phyloP scores from a whole-genome alignment of 208 protist genomes.

The Leishmania braziliensis region DNA sequence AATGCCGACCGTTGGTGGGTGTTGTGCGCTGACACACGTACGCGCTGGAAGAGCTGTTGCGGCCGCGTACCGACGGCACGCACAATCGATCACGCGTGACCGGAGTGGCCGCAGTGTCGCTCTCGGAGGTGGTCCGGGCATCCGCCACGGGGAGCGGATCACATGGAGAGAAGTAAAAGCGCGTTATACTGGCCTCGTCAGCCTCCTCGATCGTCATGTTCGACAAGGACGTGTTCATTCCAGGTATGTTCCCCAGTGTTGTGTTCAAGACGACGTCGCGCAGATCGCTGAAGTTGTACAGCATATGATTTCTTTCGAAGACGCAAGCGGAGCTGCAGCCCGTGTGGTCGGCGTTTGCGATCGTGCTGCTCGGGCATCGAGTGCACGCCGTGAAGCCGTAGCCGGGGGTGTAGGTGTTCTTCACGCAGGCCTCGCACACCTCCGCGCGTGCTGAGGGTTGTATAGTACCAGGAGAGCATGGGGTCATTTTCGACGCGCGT shows the following conservation, averaged over 20 bases:
- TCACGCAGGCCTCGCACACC: neutral
- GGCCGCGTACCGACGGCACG: neutral
- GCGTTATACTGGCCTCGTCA: neutral
- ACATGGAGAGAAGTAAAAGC: conserved; percentile 19
- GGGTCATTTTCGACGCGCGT: neutral
- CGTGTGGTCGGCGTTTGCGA: neutral
- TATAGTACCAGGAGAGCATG: neutral
- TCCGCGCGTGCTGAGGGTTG: neutral
- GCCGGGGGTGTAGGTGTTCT: conserved; percentile 8
- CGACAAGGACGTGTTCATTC: neutral
- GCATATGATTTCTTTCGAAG: neutral
- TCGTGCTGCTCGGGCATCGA: neutral
- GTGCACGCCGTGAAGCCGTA: conserved; percentile 13
- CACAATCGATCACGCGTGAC: neutral
- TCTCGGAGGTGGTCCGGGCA: neutral
- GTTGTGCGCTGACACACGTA: conserved; percentile 17
- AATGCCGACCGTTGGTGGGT: neutral
- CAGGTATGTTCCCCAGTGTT: neutral
- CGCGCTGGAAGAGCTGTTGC: conserved; percentile 25
- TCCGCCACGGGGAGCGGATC: neutral
- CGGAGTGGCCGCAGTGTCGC: neutral
- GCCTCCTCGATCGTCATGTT: conserved; percentile 14
- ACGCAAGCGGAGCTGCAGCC: neutral
- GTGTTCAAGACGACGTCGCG: neutral
- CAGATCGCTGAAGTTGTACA: conserved; percentile 3